Percentiles rank a stretch among this genome's conserved stretches.
phyloP scores from a whole-genome alignment of 768 basidiomycete genomes.

The Cyclocybe aegerita region DNA sequence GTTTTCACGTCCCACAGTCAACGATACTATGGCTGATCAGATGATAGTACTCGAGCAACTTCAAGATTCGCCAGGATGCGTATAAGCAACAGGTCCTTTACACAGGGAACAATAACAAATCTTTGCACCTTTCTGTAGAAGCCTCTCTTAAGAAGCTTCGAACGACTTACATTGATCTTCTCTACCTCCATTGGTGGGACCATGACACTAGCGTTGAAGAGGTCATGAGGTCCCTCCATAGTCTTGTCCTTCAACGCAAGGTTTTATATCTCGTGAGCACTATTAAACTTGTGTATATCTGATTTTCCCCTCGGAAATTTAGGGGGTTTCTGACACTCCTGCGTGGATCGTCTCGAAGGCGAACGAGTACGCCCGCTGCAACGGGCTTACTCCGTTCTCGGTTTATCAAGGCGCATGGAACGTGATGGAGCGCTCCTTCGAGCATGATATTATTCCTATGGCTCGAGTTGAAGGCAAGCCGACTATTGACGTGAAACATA shows the following conservation, averaged over 20 bases:
- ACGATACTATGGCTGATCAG: no score
- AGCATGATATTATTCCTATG: conserved; percentile 44
- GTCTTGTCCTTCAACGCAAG: conserved; percentile 49
- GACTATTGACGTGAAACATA: no score
- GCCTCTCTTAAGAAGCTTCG: conserved; percentile 46
- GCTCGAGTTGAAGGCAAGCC: no score
- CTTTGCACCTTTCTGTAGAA: conserved; percentile 39
- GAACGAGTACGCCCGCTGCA: conserved; percentile 47
- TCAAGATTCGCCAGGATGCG: conserved; percentile 26
- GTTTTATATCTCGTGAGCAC: conserved; percentile 40
- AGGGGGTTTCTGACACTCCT: conserved; percentile 43
- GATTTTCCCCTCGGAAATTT: no score
- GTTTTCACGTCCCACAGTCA: no score
- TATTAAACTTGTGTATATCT: conserved; percentile 6
- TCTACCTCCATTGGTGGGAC: conserved; percentile 53
- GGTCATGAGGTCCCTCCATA: conserved; percentile 53
- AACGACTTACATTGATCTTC: conserved; percentile 43
- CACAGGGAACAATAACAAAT: conserved; percentile 48
- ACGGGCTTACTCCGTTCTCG: conserved; percentile 47
- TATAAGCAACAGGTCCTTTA: conserved; percentile 38
- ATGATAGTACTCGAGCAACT: conserved; percentile 30
- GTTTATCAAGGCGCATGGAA: conserved; percentile 51
- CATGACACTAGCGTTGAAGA: conserved; percentile 52
- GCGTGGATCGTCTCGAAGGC: conserved; percentile 48
- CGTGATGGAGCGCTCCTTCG: conserved; percentile 41